Percentiles rank a stretch among this genome's conserved stretches.
Conservation (phyloP, 257 asterid species). For the Datura wrightii region DNA sequence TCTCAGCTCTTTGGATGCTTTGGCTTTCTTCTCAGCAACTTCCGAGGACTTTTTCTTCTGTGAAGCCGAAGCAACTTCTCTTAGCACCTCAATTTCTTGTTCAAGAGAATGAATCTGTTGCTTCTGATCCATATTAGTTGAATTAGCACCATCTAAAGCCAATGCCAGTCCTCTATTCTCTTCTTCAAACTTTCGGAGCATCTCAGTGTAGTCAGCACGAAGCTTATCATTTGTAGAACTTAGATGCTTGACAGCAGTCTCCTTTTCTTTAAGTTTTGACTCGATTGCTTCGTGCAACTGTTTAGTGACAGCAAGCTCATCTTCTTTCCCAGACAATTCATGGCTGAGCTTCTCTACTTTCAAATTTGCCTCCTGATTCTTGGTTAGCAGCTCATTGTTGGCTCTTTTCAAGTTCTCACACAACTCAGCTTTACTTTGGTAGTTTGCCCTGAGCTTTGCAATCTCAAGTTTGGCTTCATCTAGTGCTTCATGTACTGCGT, state of each 20-base stretch:
- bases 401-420: constrained; percentile 70
- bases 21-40: constrained; percentile 39
- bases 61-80: constrained; percentile 45
- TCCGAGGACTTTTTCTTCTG: constrained; percentile 43
- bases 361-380: constrained; percentile 61
- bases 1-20: constrained; percentile 42
- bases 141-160: constrained; percentile 75
- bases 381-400: constrained; percentile 60
- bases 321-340: constrained; percentile 57
- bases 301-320: constrained; percentile 49
- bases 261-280: constrained; percentile 61
- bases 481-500: constrained; percentile 63
- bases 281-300: constrained; percentile 54
- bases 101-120: constrained; percentile 51
- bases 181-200: constrained; percentile 56
- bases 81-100: constrained; percentile 65
- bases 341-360: constrained; percentile 60
- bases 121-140: constrained; percentile 60
- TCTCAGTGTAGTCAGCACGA: constrained; percentile 58
- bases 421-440: constrained; percentile 53
- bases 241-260: constrained; percentile 56
- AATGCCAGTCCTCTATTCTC: constrained; percentile 59
- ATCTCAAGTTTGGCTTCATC: constrained; percentile 76
- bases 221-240: constrained; percentile 66
- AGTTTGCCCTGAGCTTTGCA: constrained; percentile 62